phyloP scores from a whole-genome alignment of 768 basidiomycete species.

The Rhodotorula toruloides region DNA sequence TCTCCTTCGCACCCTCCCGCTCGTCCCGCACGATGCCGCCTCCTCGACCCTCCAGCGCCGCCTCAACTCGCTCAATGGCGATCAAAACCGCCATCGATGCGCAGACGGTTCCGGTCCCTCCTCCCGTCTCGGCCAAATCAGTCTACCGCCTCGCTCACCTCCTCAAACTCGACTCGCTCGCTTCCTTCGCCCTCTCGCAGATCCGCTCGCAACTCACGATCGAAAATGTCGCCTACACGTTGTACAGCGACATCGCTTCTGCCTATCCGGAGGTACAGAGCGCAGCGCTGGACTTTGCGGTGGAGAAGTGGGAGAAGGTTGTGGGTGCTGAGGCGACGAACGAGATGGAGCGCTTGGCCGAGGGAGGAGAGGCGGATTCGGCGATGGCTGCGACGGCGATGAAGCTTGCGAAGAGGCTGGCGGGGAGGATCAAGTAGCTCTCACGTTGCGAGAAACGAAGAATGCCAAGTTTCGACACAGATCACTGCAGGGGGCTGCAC shows the following conservation, averaged over 20 bases:
- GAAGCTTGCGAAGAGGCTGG: neutral
- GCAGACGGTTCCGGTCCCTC: neutral
- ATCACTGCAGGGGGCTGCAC: too few species aligned
- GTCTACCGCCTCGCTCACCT: slow-evolving; percentile 18
- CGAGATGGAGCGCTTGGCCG: neutral
- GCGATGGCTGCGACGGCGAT: neutral
- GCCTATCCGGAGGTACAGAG: too few species aligned
- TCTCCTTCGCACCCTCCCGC: slow-evolving; percentile 12
- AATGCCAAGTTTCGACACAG: too few species aligned
- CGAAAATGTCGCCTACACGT: neutral
- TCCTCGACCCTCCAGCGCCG: neutral
- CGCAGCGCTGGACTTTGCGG: neutral
- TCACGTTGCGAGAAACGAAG: too few species aligned
- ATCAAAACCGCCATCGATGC: neutral
- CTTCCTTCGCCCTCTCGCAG: neutral
- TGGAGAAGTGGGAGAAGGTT: slow-evolving; percentile 4
- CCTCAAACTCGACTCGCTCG: neutral
- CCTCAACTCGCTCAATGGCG: neutral
- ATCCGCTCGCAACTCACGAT: slow-evolving; percentile 1
- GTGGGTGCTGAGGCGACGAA: neutral
- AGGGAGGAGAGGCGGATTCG: neutral
- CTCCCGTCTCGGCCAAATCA: slow-evolving; percentile 10
- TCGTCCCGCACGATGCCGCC: slow-evolving; percentile 4
- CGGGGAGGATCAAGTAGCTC: neutral
- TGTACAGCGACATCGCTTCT: slow-evolving; percentile 1